These are phyloP conservation scores for Claviceps sp. DNA, from an alignment of 2,329 filamentous ascomycete species.

Conservation along the genomic window DNA sequence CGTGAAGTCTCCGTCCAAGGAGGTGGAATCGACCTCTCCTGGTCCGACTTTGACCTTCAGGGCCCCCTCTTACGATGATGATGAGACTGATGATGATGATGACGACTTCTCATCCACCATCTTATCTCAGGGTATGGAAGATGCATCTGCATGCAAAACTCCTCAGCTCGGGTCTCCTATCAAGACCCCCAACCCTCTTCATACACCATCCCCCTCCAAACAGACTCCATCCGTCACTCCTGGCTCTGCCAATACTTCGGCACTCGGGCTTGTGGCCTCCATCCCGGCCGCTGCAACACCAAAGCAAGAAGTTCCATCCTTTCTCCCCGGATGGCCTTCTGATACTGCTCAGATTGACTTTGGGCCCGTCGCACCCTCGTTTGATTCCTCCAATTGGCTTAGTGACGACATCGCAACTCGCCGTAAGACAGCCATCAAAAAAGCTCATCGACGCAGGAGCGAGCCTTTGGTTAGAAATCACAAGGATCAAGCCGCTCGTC, in stretches of 20 bases:
- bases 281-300: conserved; percentile 12
- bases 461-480: conserved; percentile 20
- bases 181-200: background rate
- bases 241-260: conserved; percentile 5
- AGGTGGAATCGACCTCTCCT: background rate
- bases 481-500: conserved; percentile 11
- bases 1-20: background rate
- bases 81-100: background rate
- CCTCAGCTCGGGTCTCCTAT: background rate
- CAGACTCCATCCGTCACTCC: background rate
- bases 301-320: conserved; percentile 4
- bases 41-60: background rate
- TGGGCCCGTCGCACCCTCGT: conserved; percentile 14
- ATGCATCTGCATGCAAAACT: background rate
- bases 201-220: background rate
- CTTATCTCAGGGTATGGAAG: background rate
- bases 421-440: conserved; percentile 12
- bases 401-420: conserved; percentile 10
- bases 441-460: conserved; percentile 18
- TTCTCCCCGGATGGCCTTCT: conserved; percentile 8
- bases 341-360: conserved; percentile 14
- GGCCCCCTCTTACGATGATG: background rate
- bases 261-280: conserved; percentile 13
- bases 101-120: background rate
- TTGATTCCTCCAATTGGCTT: conserved; percentile 17